phyloP scores from a whole-genome alignment of 2,329 filamentous ascomycete genomes.

The Stachybotrys echinatus region DNA sequence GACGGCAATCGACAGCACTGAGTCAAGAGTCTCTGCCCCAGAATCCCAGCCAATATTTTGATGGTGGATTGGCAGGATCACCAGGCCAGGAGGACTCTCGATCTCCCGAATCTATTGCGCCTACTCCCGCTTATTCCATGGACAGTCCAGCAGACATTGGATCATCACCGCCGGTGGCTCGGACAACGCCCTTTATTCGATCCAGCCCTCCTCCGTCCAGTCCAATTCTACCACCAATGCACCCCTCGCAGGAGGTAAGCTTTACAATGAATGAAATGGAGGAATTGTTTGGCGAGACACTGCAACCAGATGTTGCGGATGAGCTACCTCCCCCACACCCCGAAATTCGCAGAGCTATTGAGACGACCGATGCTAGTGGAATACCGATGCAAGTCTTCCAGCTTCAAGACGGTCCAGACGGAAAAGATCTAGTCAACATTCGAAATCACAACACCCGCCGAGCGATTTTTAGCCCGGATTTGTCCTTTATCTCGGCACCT shows the following conservation, averaged over 20 bases:
- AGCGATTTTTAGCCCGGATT: constrained; percentile 11
- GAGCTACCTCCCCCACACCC: constrained; percentile 15
- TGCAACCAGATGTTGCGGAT: constrained; percentile 33
- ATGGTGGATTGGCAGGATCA: constrained; percentile 32
- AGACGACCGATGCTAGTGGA: constrained; percentile 27
- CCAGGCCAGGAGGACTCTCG: constrained; percentile 43
- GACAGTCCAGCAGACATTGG: constrained; percentile 77
- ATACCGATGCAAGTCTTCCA: constrained; percentile 39
- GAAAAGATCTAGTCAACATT: constrained; percentile 29
- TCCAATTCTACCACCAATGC: constrained; percentile 65
- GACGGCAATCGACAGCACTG: constrained; percentile 58
- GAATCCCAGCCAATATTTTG: constrained; percentile 37
- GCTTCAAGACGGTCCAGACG: constrained; percentile 27
- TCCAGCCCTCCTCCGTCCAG: constrained; percentile 72
- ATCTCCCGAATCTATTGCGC: constrained; percentile 49
- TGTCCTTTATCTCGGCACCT: constrained; percentile 7
- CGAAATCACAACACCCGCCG: constrained; percentile 25
- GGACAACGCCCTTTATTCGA: constrained; percentile 47
- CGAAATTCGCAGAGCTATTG: constrained; percentile 12
- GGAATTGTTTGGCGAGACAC: constrained; percentile 62
- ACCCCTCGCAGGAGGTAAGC: constrained; percentile 65
- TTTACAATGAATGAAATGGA: constrained; percentile 78
- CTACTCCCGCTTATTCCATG: constrained; percentile 48
- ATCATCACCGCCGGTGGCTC: constrained; percentile 82
- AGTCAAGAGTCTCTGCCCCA: constrained; percentile 43